Base-by-base conservation (phyloP, 805 yeast species). In the Saccharomycopsis oosterbeekiorum region DNA sequence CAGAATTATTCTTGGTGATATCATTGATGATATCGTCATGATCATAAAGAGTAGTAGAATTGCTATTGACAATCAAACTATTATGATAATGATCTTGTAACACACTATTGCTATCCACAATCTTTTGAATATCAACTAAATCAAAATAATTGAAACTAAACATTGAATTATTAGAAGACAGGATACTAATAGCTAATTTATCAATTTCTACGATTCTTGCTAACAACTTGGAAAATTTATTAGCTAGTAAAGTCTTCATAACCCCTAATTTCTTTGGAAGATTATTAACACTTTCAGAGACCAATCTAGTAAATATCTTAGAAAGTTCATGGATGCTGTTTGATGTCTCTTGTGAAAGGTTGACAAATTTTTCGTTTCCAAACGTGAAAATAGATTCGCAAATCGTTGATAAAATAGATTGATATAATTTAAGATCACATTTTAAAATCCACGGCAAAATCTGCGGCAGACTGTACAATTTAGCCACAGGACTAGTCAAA, bases 361-460 rank as follows among this genome's bases (percentile, higher is more conserved):
- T 47, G 4, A 47, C 34, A 14, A 47, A 47, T 11, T 26, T 24
- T 15, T 47, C 34, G 12, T 21, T 47, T 11, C n/a, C n/a, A 47
- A 47, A 47, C 19, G 26, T 24, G 21, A 47, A 47, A n/a, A 84
- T 84, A 12, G 78, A 78, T 1, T 73, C 73, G 1, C 91, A 89
- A 4, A 86, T 78, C 80, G 85, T 78, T 65, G 80, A 81, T 24
- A 85, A 75, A 67, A 82, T 72, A 40, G 77, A 76, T 61, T 70
- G 70, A 71, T 85, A 88, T 73, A 85, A 79, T n/a, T 80, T 74
- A 62, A 78, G 67, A 70, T 90, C 96, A 69, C 90, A 86, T 56
- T 79, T 74, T 39, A 77, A 67, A n/a, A 87, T 78, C 96, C 96
- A 89, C 15, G 78, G 78, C 4, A 76, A 67, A 14, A 84, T 67